Conservation (phyloP, 495 filamentous ascomycete genomes). For the Lophium mytilinum region DNA sequence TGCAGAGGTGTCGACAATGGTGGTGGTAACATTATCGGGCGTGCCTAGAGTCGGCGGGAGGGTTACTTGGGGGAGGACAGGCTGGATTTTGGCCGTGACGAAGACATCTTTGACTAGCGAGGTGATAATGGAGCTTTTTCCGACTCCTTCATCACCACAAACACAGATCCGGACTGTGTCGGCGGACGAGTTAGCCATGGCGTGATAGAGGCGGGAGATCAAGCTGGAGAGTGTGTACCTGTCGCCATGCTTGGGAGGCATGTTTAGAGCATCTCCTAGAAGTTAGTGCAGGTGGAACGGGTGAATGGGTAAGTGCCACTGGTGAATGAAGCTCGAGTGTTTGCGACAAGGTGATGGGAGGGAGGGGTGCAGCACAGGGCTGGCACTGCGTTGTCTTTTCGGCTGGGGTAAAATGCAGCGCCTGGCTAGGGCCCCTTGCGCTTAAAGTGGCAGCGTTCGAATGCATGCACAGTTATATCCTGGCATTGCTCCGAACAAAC, state of each 20-base stretch:
- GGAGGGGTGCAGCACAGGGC: too few species aligned
- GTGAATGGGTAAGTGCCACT: background rate
- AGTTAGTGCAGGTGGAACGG: background rate
- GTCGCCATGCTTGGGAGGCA: constrained; percentile 20
- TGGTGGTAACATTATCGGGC: constrained; percentile 90
- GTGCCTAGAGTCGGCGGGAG: constrained; percentile 82
- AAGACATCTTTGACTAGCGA: constrained; percentile 90
- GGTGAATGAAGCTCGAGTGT: background rate
- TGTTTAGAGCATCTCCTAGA: constrained; percentile 3
- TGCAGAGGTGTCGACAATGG: constrained; percentile 93
- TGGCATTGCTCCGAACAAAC: too few species aligned
- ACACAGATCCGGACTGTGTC: constrained; percentile 80
- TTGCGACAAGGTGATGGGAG: background rate
- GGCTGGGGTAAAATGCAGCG: too few species aligned
- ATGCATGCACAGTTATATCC: too few species aligned
- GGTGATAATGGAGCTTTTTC: constrained; percentile 63
- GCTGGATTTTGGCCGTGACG: constrained; percentile 86
- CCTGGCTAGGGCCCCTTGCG: too few species aligned
- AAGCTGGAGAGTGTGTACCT: constrained; percentile 4
- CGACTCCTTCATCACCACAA: constrained; percentile 80
- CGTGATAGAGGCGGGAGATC: background rate
- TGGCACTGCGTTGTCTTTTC: too few species aligned
- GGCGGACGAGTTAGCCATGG: background rate
- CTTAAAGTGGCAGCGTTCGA: too few species aligned
- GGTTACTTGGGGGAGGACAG: constrained; percentile 86